phyloP scores from a whole-genome alignment of 768 basidiomycete genomes.

The Boletus pseudo-olivaceus region DNA sequence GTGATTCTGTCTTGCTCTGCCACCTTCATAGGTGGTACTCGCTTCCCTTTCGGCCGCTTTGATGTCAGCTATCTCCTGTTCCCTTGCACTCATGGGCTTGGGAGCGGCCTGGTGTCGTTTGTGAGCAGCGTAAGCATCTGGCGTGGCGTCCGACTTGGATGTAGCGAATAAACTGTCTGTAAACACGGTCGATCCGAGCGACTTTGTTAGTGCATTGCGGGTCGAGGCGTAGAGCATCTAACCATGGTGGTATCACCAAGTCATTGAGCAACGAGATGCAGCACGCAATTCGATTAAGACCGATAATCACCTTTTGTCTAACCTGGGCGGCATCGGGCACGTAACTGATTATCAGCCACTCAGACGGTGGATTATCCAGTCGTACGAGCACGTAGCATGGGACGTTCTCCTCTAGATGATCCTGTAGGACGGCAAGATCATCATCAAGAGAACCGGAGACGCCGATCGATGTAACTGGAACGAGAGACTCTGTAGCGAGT shows the following conservation, averaged over 20 bases:
- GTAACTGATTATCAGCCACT: constrained; percentile 77
- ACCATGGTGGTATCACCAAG: background rate
- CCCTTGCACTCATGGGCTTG: constrained; percentile 76
- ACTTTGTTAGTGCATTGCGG: constrained; percentile 61
- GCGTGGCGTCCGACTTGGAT: constrained; percentile 59
- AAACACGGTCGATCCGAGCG: constrained; percentile 72
- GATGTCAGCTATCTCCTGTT: constrained; percentile 78
- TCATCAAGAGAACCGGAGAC: constrained; percentile 51
- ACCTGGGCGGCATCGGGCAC: constrained; percentile 81
- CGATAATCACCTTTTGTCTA: constrained; percentile 62
- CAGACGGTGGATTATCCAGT: constrained; percentile 52
- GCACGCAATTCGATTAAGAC: constrained; percentile 4
- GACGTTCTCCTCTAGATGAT: constrained; percentile 51
- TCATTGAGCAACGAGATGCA: background rate
- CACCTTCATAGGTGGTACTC: constrained; percentile 54
- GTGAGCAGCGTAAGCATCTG: constrained; percentile 72
- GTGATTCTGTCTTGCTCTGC: constrained; percentile 51
- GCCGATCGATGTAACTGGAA: constrained; percentile 52
- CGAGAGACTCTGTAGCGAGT: constrained; percentile 56
- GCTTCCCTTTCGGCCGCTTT: constrained; percentile 69
- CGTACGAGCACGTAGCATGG: constrained; percentile 79
- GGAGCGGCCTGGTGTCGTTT: constrained; percentile 68
- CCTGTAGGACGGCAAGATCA: constrained; percentile 59
- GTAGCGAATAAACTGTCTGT: constrained; percentile 78
- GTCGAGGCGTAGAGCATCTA: constrained; percentile 91